Percentiles rank a stretch among this genome's conserved stretches.
These are phyloP conservation scores for Apiotrichum gamsii DNA, from an alignment of 1,284 basidiomycete species.

Conservation along the genomic window DNA sequence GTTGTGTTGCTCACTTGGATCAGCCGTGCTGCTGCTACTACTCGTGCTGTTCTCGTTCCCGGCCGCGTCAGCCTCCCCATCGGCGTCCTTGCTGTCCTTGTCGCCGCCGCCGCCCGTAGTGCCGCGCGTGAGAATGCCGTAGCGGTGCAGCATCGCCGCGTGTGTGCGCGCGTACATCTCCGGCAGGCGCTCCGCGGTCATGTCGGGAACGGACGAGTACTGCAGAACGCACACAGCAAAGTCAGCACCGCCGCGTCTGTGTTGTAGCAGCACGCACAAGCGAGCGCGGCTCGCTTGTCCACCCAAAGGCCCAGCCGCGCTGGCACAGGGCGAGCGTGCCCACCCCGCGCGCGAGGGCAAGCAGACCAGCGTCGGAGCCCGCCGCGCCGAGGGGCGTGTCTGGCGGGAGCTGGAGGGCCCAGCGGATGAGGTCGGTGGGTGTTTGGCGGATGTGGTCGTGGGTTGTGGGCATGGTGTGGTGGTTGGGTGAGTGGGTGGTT, in stretches of 20 bases:
- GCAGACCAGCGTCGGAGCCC: not conserved
- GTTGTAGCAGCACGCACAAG: too few species aligned
- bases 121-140: not conserved
- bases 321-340: not conserved
- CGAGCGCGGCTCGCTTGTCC: too few species aligned
- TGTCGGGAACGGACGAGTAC: not conserved
- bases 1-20: too few species aligned
- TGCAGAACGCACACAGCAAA: not conserved
- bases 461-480: too few species aligned
- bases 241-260: too few species aligned
- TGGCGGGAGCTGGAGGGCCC: not conserved
- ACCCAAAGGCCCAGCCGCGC: not conserved
- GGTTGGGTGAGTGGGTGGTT: too few species aligned
- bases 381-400: not conserved
- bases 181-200: not conserved
- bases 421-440: not conserved
- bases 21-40: too few species aligned
- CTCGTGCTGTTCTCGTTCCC: too few species aligned
- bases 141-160: not conserved
- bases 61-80: too few species aligned
- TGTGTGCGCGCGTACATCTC: slow-evolving; percentile 1
- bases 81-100: too few species aligned
- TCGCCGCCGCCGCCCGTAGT: too few species aligned
- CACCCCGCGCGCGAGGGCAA: not conserved
- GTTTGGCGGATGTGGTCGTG: not conserved